Percentiles rank a stretch among this genome's conserved stretches.
These are phyloP conservation scores for Phialemonium atrogriseum DNA, from an alignment of 2,329 filamentous ascomycete genomes.

Conservation along the genomic window DNA sequence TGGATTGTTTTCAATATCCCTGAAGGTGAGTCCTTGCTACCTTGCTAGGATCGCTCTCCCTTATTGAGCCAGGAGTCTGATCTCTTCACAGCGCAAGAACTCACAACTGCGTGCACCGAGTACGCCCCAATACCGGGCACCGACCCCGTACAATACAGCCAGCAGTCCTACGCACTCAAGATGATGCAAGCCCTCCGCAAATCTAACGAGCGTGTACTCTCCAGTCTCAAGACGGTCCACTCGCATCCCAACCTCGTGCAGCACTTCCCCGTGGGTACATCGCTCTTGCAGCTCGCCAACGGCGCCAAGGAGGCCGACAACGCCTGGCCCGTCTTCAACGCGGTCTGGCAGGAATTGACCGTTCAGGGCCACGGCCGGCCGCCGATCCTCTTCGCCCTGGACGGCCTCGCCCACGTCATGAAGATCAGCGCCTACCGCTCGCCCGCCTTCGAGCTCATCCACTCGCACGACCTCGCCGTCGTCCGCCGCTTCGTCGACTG, in stretches of 20 bases:
- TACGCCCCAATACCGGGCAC: slow-evolving; percentile 63
- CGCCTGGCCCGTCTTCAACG: slow-evolving; percentile 72
- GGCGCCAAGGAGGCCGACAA: slow-evolving; percentile 67
- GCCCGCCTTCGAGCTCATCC: slow-evolving; percentile 63
- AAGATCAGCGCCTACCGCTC: slow-evolving; percentile 66
- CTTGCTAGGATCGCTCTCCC: not conserved
- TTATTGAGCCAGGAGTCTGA: slow-evolving; percentile 3
- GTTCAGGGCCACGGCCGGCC: slow-evolving; percentile 32
- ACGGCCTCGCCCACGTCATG: slow-evolving; percentile 79
- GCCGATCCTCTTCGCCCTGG: slow-evolving; percentile 65
- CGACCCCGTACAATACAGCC: slow-evolving; percentile 57
- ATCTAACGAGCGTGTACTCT: slow-evolving; percentile 62
- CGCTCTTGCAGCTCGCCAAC: slow-evolving; percentile 60
- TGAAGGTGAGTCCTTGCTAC: slow-evolving; percentile 56
- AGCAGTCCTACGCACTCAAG: slow-evolving; percentile 68
- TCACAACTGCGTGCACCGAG: slow-evolving; percentile 71
- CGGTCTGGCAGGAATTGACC: slow-evolving; percentile 71
- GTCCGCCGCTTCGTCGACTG: slow-evolving; percentile 67
- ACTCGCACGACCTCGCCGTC: slow-evolving; percentile 76
- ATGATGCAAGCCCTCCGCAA: slow-evolving; percentile 65
- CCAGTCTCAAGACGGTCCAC: slow-evolving; percentile 33
- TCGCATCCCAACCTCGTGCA: slow-evolving; percentile 35
- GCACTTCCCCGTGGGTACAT: slow-evolving; percentile 48
- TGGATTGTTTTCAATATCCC: slow-evolving; percentile 89
- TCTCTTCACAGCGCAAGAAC: slow-evolving; percentile 59